phyloP scores from a whole-genome alignment of 352 stramenopile genomes.

The Phytophthora pini region DNA sequence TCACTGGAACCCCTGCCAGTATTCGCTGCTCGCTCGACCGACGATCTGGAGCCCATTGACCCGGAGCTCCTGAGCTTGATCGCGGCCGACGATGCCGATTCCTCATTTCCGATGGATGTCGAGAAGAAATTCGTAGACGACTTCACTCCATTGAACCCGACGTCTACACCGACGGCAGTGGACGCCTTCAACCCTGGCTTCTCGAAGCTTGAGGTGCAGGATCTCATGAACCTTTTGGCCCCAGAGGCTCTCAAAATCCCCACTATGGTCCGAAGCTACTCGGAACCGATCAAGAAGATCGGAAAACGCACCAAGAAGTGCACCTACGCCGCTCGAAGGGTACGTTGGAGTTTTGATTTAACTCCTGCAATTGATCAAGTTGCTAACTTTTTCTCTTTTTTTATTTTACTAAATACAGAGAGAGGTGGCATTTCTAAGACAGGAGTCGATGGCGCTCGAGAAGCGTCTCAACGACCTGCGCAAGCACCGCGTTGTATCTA shows the following conservation, averaged over 20 bases:
- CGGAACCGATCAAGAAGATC: slow-evolving; percentile 38
- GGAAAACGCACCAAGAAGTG: slow-evolving; percentile 59
- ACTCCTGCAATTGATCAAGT: background rate
- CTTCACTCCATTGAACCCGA: slow-evolving; percentile 42
- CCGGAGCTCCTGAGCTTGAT: slow-evolving; percentile 42
- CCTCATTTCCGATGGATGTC: slow-evolving; percentile 12
- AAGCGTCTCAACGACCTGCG: slow-evolving; percentile 43
- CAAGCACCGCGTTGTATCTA: slow-evolving; percentile 12
- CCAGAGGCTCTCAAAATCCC: slow-evolving; percentile 31
- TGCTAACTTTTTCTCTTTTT: slow-evolving; percentile 18
- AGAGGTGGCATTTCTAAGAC: slow-evolving; percentile 52
- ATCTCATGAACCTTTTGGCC: slow-evolving; percentile 46
- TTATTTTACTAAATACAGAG: slow-evolving; percentile 27
- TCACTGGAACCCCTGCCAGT: slow-evolving; percentile 46
- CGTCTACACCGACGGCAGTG: slow-evolving; percentile 42
- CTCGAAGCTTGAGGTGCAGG: slow-evolving; percentile 42
- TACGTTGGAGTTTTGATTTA: slow-evolving; percentile 23
- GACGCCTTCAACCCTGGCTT: slow-evolving; percentile 43
- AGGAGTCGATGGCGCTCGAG: slow-evolving; percentile 45
- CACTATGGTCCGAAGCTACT: slow-evolving; percentile 28
- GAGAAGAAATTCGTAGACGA: slow-evolving; percentile 32
- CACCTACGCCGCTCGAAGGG: slow-evolving; percentile 63
- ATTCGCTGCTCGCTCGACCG: slow-evolving; percentile 26
- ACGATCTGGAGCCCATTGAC: slow-evolving; percentile 45
- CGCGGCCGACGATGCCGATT: slow-evolving; percentile 33